Evolutionary conservation across 495 filamentous ascomycete species (phyloP).

Genomic region (Stereocaulon alpinum): DNA sequence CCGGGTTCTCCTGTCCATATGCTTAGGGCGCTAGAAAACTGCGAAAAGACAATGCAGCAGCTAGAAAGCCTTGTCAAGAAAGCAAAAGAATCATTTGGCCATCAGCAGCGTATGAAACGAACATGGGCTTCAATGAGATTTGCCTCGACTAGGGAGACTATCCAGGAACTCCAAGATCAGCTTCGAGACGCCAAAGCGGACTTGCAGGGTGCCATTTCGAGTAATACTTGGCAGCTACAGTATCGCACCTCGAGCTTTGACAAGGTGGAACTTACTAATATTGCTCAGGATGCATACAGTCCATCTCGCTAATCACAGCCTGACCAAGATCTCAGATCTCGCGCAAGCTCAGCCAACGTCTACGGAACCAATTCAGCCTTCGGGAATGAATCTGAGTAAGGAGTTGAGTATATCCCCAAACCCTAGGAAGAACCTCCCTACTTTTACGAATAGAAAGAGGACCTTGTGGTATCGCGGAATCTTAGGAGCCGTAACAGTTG

Average conservation of each 20-base stretch:
- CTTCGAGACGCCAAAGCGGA: neutral
- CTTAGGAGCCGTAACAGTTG: neutral
- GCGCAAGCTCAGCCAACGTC: neutral
- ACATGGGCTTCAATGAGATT: neutral
- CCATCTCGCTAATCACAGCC: neutral
- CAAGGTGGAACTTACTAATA: neutral
- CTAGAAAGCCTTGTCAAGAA: neutral
- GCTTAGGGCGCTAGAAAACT: neutral
- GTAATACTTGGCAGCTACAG: neutral
- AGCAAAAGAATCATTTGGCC: neutral
- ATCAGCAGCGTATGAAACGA: neutral
- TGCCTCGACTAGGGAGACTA: neutral
- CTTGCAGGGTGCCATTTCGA: neutral
- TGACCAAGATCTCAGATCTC: neutral
- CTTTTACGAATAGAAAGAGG: neutral
- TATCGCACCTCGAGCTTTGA: neutral
- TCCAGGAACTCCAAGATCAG: neutral
- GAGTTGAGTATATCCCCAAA: neutral
- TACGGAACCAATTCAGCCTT: neutral
- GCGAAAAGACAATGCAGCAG: neutral
- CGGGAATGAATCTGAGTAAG: neutral
- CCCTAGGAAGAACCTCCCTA: neutral
- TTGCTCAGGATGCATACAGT: neutral
- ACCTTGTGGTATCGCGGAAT: neutral
- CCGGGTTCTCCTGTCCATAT: neutral